phyloP scores from a whole-genome alignment of 2,329 filamentous ascomycete species.

The Cladophialophora immunda region DNA sequence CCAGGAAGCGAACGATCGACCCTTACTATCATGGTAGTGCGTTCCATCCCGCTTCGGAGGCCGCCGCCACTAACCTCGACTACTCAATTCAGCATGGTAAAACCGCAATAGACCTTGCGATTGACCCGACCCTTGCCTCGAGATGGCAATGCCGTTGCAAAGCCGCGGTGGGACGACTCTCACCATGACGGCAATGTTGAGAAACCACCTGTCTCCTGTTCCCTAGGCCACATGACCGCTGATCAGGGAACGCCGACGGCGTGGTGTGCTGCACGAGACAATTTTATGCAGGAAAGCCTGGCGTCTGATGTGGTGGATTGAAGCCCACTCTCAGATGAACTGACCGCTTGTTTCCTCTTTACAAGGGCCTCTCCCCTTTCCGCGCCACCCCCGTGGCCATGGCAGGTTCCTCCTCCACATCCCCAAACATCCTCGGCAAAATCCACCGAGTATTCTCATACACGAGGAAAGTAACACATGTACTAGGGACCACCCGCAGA shows the following conservation, averaged over 20 bases:
- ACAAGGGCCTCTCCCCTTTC: slow-evolving; percentile 26
- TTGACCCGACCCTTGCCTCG: slow-evolving; percentile 1
- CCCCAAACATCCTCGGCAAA: slow-evolving; percentile 37
- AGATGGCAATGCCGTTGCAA: slow-evolving; percentile 2
- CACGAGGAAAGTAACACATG: slow-evolving; percentile 95
- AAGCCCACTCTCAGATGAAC: background rate
- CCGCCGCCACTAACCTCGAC: background rate
- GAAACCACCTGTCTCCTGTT: background rate
- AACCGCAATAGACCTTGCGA: background rate
- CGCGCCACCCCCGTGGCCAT: slow-evolving; percentile 13
- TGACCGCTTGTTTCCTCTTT: slow-evolving; percentile 12
- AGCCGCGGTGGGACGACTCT: background rate
- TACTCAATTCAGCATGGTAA: background rate
- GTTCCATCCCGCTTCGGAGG: slow-evolving; percentile 11
- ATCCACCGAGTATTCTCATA: slow-evolving; percentile 87
- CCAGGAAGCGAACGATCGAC: slow-evolving; percentile 4
- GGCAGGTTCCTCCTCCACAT: slow-evolving; percentile 11
- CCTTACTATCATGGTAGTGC: background rate
- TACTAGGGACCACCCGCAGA: slow-evolving; percentile 90
- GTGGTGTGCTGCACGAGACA: slow-evolving; percentile 7
- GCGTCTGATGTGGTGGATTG: background rate
- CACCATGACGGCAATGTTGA: background rate
- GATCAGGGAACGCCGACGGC: background rate
- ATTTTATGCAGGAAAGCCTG: slow-evolving; percentile 17
- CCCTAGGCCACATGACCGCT: slow-evolving; percentile 1